A percentile compares a stretch with the other conserved stretches of the same genome.
These are phyloP conservation scores for Vitis rupestris DNA, from an alignment of 164 flowering plant genomes.

Conservation along the genomic window DNA sequence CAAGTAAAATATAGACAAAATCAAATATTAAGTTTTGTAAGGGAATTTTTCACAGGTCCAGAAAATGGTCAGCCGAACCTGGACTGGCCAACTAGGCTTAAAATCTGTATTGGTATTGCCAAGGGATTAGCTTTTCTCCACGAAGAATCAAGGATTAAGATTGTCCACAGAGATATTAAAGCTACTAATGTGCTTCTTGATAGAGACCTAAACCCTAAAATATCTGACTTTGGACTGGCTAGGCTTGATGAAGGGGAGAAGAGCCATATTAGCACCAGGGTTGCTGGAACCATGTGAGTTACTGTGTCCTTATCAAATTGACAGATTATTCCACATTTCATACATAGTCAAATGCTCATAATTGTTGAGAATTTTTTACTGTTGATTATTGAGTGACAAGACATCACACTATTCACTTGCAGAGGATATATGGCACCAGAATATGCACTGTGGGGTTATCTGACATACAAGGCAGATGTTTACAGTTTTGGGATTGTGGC, in stretches of 20 bases:
- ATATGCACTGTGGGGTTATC: slow-evolving; percentile 46
- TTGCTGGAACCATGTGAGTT: slow-evolving; percentile 69
- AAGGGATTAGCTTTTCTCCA: slow-evolving; percentile 65
- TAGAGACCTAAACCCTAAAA: slow-evolving; percentile 49
- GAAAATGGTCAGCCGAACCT: slow-evolving; percentile 30
- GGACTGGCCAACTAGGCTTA: slow-evolving; percentile 60
- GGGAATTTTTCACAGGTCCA: slow-evolving; percentile 24
- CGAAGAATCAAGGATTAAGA: slow-evolving; percentile 64
- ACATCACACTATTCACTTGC: slow-evolving; percentile 8
- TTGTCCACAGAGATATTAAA: slow-evolving; percentile 75
- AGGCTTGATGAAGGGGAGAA: slow-evolving; percentile 63
- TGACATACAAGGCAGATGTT: slow-evolving; percentile 57
- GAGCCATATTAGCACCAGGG: slow-evolving; percentile 62
- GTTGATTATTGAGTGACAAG: neutral
- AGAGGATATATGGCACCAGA: slow-evolving; percentile 53
- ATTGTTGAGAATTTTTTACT: too few species aligned
- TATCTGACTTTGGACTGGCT: slow-evolving; percentile 75
- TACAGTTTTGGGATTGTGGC: slow-evolving; percentile 58
- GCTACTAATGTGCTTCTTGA: slow-evolving; percentile 64
- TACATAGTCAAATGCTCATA: too few species aligned
- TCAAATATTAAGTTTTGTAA: neutral
- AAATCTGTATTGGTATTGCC: slow-evolving; percentile 60
- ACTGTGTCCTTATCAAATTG: neutral
- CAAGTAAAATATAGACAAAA: neutral
- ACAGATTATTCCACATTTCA: neutral